Base-by-base conservation (phyloP, 2,329 filamentous ascomycete genomes). In the Pseudogymnoascus sp. region DNA sequence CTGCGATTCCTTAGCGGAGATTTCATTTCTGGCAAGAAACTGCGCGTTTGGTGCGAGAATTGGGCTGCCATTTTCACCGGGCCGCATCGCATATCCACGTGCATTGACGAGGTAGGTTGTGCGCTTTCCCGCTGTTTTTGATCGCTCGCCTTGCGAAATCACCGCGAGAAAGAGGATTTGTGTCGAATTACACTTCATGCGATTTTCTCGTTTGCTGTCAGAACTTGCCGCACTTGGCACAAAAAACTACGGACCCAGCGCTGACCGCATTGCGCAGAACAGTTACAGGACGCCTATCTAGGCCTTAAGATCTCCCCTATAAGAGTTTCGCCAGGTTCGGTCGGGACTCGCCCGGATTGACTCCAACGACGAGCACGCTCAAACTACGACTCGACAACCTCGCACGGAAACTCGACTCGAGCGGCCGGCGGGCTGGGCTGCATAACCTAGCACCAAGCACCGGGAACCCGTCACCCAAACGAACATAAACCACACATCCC, bases 191-290 rank as follows among this genome's bases (percentile, higher is more conserved):
- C 33, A 55, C 17, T 55, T 55, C 48, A 55, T 33, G 48, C n/a
- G 48, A 55, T 33, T 33, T 29, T 10, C 48, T 9, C 29, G 29
- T 33, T 55, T 55, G 2, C 48, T 55, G 48, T 10, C 48, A 55
- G 12, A 55, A 55, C 27, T 55, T 31, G 48, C 15, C 48, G 29
- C 27, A 55, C 44, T 33, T 55, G 44, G 44, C 44, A n/a, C 44
- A n/a, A 15, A 55, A 44, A 25, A 55, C 27, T 27, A 33, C n/a
- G 44, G 27, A 55, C 44, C 44, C n/a, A 31, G 27, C 44, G 44
- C 44, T 55, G 44, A 55, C 44, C 27, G 44, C 44, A 55, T 55
- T 55, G 44, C 44, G n/a, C 31, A 33, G 44, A 55, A 55, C 44
- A 55, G 44, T 55, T 55, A 33, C 44, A 55, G 44, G 27, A 55